A percentile compares a stretch with the other conserved stretches of the same genome.
Conservation (phyloP, 2,329 filamentous ascomycete species). For the Pezicula neosporulosa region DNA sequence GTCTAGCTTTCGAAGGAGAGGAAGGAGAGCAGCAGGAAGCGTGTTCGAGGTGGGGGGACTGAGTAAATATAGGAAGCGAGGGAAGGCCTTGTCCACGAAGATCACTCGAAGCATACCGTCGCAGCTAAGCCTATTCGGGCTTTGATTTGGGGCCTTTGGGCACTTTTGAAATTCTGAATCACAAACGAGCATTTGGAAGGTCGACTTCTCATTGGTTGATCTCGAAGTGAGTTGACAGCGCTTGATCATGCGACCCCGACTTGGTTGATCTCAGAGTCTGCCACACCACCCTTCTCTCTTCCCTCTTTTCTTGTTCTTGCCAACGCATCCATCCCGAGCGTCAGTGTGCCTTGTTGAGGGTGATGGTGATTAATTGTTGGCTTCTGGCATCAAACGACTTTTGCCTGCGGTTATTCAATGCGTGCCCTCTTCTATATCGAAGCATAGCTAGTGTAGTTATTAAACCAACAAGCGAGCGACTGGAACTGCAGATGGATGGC, state of each 20-base stretch:
- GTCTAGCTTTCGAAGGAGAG: neutral
- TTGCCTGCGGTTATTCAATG: no score
- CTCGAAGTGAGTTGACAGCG: neutral
- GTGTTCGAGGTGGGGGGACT: slow-evolving; percentile 5
- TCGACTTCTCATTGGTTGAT: neutral
- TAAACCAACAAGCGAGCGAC: no score
- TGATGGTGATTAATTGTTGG: neutral
- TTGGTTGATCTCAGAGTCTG: neutral
- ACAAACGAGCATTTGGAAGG: slow-evolving; percentile 1
- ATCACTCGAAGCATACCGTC: no score
- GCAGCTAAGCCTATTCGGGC: neutral
- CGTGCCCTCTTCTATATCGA: no score
- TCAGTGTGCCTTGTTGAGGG: neutral
- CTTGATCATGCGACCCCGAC: neutral
- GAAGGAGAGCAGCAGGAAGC: neutral
- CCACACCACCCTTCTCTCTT: neutral
- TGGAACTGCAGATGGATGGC: no score
- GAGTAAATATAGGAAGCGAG: slow-evolving; percentile 11
- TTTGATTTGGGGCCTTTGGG: neutral
- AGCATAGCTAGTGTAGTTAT: no score
- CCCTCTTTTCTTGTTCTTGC: neutral
- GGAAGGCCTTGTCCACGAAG: neutral
- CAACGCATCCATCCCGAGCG: neutral
- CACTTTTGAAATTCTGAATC: slow-evolving; percentile 6
- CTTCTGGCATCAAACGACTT: no score